Evolutionary conservation across 306 rosid species (phyloP).

Genomic region (Prinsepia uniflora): DNA sequence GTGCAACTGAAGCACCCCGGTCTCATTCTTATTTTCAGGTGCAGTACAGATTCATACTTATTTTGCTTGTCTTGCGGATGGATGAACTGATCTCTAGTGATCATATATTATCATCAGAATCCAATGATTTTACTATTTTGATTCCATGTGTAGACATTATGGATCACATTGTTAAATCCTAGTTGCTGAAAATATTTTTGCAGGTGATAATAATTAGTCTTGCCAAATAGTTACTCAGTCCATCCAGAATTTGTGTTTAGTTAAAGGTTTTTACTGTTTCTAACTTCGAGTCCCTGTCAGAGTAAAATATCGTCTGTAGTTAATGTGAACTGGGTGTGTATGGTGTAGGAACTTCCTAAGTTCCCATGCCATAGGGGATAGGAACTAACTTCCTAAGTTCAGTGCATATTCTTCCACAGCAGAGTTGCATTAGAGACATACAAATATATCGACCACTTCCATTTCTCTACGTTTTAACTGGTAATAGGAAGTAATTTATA

Average conservation of each 20-base stretch:
- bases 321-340: background rate
- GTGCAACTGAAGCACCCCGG: conserved; percentile 43
- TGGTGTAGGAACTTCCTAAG: background rate
- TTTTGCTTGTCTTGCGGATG: conserved; percentile 5
- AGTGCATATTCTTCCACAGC: background rate
- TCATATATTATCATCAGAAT: background rate
- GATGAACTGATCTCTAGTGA: background rate
- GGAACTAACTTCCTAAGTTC: background rate
- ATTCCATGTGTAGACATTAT: background rate
- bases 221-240: background rate
- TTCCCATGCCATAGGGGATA: no score
- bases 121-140: background rate
- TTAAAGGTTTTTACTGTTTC: background rate
- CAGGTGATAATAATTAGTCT: background rate
- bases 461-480: background rate
- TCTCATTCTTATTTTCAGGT: conserved; percentile 71
- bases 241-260: background rate
- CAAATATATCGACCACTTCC: background rate
- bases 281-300: background rate
- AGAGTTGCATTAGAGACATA: background rate
- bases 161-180: background rate
- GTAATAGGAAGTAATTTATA: background rate
- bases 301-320: background rate
- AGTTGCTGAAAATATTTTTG: background rate
- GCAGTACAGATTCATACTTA: conserved; percentile 14